phyloP scores from a whole-genome alignment of 129 eudicot species.

The Escallonia herrerae region DNA sequence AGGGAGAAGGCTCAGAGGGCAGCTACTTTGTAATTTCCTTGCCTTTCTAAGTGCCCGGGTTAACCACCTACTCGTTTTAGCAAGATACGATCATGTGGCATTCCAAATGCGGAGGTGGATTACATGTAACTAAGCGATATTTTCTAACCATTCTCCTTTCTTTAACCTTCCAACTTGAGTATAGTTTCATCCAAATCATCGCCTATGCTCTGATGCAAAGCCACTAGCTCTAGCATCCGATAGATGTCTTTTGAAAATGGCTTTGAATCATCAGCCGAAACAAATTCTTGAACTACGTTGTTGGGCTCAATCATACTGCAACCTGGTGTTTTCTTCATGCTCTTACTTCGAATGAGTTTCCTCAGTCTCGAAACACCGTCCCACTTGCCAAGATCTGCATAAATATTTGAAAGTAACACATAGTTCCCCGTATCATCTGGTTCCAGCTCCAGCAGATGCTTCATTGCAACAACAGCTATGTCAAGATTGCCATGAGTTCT shows the following conservation, averaged over 20 bases:
- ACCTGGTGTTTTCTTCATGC: constrained; percentile 55
- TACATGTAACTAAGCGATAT: too few species aligned
- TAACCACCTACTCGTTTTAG: too few species aligned
- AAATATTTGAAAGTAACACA: constrained; percentile 50
- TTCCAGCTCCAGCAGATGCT: constrained; percentile 48
- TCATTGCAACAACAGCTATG: constrained; percentile 44
- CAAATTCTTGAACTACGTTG: constrained; percentile 44
- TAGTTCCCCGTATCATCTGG: constrained; percentile 58
- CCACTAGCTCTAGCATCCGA: constrained; percentile 34
- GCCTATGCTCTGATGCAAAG: constrained; percentile 14
- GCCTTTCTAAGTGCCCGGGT: too few species aligned
- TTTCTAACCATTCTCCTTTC: too few species aligned
- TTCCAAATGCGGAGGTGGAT: too few species aligned
- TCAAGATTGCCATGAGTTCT: constrained; percentile 43
- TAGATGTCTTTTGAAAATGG: constrained; percentile 30
- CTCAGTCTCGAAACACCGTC: constrained; percentile 53
- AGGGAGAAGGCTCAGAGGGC: too few species aligned
- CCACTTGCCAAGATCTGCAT: constrained; percentile 58
- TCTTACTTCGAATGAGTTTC: constrained; percentile 40
- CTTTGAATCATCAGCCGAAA: constrained; percentile 50
- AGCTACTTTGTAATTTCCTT: too few species aligned
- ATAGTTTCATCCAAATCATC: neutral
- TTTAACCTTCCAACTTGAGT: too few species aligned
- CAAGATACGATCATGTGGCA: too few species aligned
- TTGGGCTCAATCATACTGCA: constrained; percentile 49